A percentile compares a stretch with the other conserved stretches of the same genome.
phyloP scores from a whole-genome alignment of 441 rosid species.

The Adansonia gregorii region DNA sequence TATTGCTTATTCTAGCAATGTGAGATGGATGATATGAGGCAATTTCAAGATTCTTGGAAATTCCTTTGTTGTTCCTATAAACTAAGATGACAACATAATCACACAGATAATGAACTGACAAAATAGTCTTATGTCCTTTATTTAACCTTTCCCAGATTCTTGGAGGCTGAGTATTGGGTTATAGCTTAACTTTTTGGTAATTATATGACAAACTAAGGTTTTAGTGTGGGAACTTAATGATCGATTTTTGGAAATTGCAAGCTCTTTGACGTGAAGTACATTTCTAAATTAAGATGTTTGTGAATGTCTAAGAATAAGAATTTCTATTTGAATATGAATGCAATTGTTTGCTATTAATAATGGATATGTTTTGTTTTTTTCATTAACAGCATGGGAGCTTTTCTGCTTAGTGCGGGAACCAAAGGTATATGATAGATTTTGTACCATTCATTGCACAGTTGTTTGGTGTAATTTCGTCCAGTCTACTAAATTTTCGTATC shows the following conservation, averaged over 20 bases:
- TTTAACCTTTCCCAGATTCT: slow-evolving; percentile 1
- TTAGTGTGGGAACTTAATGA: not conserved
- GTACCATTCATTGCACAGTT: slow-evolving; percentile 13
- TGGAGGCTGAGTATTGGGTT: slow-evolving; percentile 1
- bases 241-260: not conserved
- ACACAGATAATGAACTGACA: not conserved
- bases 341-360: slow-evolving; percentile 9
- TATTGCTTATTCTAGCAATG: not conserved
- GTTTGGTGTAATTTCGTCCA: slow-evolving; percentile 3
- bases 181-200: not conserved
- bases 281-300: not conserved
- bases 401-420: slow-evolving; percentile 93
- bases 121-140: not conserved
- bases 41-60: not conserved
- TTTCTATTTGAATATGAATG: not conserved
- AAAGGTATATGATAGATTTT: slow-evolving; percentile 57
- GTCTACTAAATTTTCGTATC: slow-evolving; percentile 22
- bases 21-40: slow-evolving; percentile 15
- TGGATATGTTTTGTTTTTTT: slow-evolving; percentile 22
- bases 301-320: not conserved
- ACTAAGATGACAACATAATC: not conserved
- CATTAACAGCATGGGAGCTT: slow-evolving; percentile 88
- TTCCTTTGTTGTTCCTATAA: not conserved
- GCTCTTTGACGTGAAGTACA: not conserved
- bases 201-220: not conserved